Percentiles rank a stretch among this genome's conserved stretches.
These are phyloP conservation scores for Simplicillium aogashimaense DNA, from an alignment of 2,329 filamentous ascomycete species.

Conservation along the genomic window DNA sequence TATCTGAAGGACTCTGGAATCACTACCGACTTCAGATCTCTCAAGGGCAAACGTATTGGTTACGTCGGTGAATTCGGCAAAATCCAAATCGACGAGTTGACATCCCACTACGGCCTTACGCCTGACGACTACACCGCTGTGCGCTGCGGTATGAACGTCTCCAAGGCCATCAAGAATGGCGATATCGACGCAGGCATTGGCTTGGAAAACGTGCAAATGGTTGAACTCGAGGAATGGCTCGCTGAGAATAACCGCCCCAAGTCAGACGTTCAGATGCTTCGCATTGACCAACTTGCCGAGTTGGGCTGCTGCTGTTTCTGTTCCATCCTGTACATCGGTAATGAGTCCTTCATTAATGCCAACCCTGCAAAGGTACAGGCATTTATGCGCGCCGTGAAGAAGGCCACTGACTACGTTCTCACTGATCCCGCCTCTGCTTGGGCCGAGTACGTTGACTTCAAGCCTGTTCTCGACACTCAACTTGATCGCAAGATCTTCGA, in stretches of 20 bases:
- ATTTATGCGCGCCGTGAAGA: constrained; percentile 66
- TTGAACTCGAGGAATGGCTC: constrained; percentile 71
- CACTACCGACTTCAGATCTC: constrained; percentile 62
- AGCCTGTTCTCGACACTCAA: constrained; percentile 56
- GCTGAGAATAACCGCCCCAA: constrained; percentile 49
- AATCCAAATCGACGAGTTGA: constrained; percentile 77
- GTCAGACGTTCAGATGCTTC: constrained; percentile 67
- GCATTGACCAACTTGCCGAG: constrained; percentile 71
- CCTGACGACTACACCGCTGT: constrained; percentile 66
- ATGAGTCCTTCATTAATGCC: constrained; percentile 57
- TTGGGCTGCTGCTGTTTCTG: constrained; percentile 80
- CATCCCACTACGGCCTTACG: constrained; percentile 66
- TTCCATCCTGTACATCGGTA: constrained; percentile 71
- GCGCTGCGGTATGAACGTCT: constrained; percentile 74
- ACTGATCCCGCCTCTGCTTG: constrained; percentile 52
- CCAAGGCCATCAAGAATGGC: constrained; percentile 64
- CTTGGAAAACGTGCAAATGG: constrained; percentile 76
- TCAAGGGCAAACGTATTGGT: constrained; percentile 68
- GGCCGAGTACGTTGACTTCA: constrained; percentile 61
- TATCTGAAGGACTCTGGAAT: constrained; percentile 68
- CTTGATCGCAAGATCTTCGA: constrained; percentile 75
- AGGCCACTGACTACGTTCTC: constrained; percentile 63
- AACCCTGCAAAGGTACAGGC: constrained; percentile 56
- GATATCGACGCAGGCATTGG: constrained; percentile 67
- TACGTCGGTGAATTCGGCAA: constrained; percentile 76